phyloP scores from a whole-genome alignment of 306 rosid genomes.

The Crotalaria pallida region DNA sequence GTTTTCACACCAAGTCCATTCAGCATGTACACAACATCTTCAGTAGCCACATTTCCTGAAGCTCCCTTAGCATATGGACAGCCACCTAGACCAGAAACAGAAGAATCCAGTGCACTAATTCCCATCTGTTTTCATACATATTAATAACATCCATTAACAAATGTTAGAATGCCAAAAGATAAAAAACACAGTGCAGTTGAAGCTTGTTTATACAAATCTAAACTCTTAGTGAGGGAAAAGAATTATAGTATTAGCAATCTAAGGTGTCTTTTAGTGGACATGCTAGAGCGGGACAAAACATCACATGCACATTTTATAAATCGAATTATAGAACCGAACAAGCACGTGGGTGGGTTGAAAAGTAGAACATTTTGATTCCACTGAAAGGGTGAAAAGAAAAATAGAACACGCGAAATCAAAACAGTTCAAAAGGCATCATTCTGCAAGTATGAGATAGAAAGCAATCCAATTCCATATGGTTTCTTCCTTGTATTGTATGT shows the following conservation, averaged over 20 bases:
- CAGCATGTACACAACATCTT: constrained; percentile 95
- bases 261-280: no score
- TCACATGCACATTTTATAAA: no score
- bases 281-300: no score
- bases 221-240: not conserved
- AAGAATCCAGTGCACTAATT: constrained; percentile 52
- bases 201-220: not conserved
- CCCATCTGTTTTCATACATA: constrained; percentile 54
- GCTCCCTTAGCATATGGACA: constrained; percentile 80
- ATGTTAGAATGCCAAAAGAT: not conserved
- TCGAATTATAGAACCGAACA: no score
- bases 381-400: no score
- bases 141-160: constrained; percentile 23
- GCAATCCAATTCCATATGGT: not conserved
- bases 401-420: not conserved
- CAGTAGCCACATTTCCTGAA: constrained; percentile 76
- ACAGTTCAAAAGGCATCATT: not conserved
- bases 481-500: not conserved
- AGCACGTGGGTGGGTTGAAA: no score
- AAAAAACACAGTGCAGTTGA: not conserved
- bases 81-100: constrained; percentile 61
- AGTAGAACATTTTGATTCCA: no score
- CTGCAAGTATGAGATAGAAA: not conserved
- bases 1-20: constrained; percentile 78
- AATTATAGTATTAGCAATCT: not conserved